Evolutionary conservation across 495 filamentous ascomycete species (phyloP).

Genomic region (Arthonia radiata): DNA sequence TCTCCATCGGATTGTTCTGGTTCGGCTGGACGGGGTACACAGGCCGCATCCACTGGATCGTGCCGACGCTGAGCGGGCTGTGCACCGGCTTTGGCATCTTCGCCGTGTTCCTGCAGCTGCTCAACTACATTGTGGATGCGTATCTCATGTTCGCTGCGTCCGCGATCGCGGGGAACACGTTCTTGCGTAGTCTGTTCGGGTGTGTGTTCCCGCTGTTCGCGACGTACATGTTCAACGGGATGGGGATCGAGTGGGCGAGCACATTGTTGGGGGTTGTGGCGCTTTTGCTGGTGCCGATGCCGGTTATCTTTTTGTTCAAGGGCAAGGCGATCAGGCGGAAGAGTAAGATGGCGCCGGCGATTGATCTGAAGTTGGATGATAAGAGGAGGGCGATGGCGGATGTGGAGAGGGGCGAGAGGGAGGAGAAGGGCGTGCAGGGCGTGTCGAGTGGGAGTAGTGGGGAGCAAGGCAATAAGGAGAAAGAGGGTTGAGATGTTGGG

Average conservation of each 20-base stretch:
- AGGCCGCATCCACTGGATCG: constrained; percentile 50
- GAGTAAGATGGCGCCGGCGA: constrained; percentile 42
- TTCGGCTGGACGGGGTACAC: constrained; percentile 66
- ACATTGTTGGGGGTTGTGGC: constrained; percentile 54
- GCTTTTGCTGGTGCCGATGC: constrained; percentile 53
- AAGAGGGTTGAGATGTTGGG: no score
- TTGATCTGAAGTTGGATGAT: constrained; percentile 2
- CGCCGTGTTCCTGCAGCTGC: constrained; percentile 58
- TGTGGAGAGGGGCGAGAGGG: no score
- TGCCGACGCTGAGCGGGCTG: constrained; percentile 51
- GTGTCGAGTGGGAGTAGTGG: no score
- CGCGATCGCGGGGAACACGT: constrained; percentile 73
- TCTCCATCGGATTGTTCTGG: constrained; percentile 56
- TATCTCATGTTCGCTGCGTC: constrained; percentile 80
- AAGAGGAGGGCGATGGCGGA: no score
- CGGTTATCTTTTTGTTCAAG: constrained; percentile 36
- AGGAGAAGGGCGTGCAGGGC: no score
- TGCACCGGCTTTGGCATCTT: constrained; percentile 61
- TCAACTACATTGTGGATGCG: constrained; percentile 74
- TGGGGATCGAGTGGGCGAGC: constrained; percentile 55
- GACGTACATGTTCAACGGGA: constrained; percentile 50
- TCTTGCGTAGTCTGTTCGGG: constrained; percentile 53
- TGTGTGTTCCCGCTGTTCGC: constrained; percentile 67
- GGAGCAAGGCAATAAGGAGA: no score
- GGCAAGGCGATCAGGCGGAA: constrained; percentile 37